phyloP scores from a whole-genome alignment of 768 basidiomycete species.

The Tremella yokohamensis region DNA sequence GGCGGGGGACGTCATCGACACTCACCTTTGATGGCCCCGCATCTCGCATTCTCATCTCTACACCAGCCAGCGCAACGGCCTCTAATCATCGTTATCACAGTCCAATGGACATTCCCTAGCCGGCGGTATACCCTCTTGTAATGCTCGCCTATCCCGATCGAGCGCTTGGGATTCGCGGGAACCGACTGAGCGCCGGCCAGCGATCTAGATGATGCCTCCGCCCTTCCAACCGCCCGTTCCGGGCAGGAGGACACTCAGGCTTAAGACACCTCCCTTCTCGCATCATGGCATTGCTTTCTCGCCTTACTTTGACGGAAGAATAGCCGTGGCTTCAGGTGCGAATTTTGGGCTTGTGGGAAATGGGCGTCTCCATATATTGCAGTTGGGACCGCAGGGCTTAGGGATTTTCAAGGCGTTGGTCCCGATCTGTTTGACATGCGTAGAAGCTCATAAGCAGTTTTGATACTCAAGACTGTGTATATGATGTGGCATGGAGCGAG shows the following conservation, averaged over 20 bases:
- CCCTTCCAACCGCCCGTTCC: too few relatives aligned
- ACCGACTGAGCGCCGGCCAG: too few relatives aligned
- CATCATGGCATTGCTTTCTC: slow-evolving; percentile 50
- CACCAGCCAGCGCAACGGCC: too few relatives aligned
- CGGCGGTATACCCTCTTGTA: too few relatives aligned
- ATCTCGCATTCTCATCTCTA: too few relatives aligned
- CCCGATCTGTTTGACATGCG: slow-evolving; percentile 49
- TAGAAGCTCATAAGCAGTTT: slow-evolving; percentile 57
- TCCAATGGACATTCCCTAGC: too few relatives aligned
- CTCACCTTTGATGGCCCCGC: too few relatives aligned
- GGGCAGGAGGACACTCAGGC: background rate
- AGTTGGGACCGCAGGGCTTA: slow-evolving; percentile 28
- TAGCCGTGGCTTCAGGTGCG: slow-evolving; percentile 62
- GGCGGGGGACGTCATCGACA: too few relatives aligned
- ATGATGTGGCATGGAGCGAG: slow-evolving; percentile 93
- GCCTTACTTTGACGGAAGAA: slow-evolving; percentile 48
- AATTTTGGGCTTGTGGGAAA: slow-evolving; percentile 96
- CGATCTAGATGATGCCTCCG: too few relatives aligned
- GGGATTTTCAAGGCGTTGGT: slow-evolving; percentile 35
- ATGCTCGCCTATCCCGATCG: too few relatives aligned
- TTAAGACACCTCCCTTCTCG: slow-evolving; percentile 42
- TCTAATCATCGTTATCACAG: too few relatives aligned
- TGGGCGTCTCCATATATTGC: slow-evolving; percentile 65
- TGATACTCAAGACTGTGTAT: slow-evolving; percentile 84
- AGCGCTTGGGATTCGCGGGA: too few relatives aligned